Percentiles rank a stretch among this genome's conserved stretches.
Conservation (phyloP, 176 grass and related monocot genomes). For the Aegilops bicornis region DNA sequence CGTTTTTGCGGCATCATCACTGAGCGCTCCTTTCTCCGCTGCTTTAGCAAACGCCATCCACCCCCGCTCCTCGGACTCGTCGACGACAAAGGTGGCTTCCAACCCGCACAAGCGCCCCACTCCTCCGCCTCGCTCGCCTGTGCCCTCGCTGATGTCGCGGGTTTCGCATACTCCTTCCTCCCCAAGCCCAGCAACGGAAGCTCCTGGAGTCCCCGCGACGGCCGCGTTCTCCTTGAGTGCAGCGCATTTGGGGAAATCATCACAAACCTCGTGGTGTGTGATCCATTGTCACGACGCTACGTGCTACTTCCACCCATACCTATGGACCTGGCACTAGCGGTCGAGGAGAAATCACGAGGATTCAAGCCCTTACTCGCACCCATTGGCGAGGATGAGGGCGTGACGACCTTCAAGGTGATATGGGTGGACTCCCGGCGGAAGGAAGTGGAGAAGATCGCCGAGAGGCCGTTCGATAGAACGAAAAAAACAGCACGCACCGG, state of each 20-base stretch:
- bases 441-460: too few species aligned
- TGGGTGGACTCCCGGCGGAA: not conserved
- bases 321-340: not conserved
- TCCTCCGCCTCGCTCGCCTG: too few species aligned
- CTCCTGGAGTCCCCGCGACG: not conserved
- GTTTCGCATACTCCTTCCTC: not conserved
- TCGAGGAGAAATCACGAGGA: not conserved
- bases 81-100: too few species aligned
- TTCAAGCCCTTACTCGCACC: not conserved
- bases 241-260: too few species aligned
- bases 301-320: not conserved
- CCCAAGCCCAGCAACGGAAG: not conserved
- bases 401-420: not conserved
- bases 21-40: too few species aligned
- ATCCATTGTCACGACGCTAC: not conserved
- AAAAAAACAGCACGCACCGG: too few species aligned
- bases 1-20: too few species aligned
- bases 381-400: not conserved
- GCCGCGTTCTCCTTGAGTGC: not conserved
- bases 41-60: too few species aligned
- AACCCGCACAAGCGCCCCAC: too few species aligned
- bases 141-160: not conserved
- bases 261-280: not conserved
- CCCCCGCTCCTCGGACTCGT: too few species aligned
- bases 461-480: too few species aligned